Base-by-base conservation (phyloP, 1,139 yeast species). In the Kodamaea fungicola region DNA sequence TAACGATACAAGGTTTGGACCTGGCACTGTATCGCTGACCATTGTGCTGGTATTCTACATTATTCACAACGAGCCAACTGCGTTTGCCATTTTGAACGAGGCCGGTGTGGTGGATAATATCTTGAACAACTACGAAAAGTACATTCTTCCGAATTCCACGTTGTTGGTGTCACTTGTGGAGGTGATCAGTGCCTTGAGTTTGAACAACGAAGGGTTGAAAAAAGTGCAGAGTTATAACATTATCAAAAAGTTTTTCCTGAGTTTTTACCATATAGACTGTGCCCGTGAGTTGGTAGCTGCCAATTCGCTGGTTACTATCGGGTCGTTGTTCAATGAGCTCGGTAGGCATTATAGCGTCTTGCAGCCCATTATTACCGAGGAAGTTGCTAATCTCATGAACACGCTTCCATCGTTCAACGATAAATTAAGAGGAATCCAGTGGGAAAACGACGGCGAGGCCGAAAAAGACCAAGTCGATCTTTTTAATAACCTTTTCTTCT, bases 21-120 rank as follows among this genome's bases (percentile, higher is more conserved):
- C 81, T 24, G 72, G 78, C 16, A 62, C 87, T n/a, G 60, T 86
- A 12, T 71, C 88, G 0, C 68, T 77, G 12, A 74, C 88, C 0
- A 61, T 90, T 28, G 85, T 80, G 46, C 76, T 83, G 13, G 73
- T 89, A 19, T 76, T 83, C 33, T 76, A 77, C 25, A 86, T 89
- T 45, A 79, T 90, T 33, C 94, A 90, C 54, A 86, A 85, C 47
- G 97, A 90, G 51, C 96, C 97, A 3, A 88, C 97, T 0, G 88
- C 96, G 3, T 89, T 76, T 52, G 74, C 87, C 2, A 83, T 90
- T 34, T 71, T 90, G 50, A 80, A 78, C 35, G 97, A 90, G 56
- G 85, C 95, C 0, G 76, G 79, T 2, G 78, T 87, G 1, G 76
- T 89, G 29, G 85, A 84, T 37, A 65, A 78, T 1, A 71, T 89